Evolutionary conservation across 306 rosid species (phyloP).

Genomic region (Pterocarpus macrocarpus): DNA sequence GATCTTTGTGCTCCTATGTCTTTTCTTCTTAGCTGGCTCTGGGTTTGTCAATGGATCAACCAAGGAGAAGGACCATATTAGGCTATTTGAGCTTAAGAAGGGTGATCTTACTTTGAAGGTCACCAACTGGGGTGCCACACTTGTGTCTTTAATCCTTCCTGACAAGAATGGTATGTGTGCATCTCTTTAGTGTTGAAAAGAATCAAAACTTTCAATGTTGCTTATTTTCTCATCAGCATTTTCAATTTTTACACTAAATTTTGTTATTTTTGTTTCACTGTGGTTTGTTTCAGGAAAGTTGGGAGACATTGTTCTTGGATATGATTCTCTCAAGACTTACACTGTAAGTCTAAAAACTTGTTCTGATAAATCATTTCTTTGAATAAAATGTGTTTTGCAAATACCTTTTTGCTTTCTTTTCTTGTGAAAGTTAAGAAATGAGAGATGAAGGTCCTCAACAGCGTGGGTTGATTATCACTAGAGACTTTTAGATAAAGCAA

Average conservation of each 20-base stretch:
- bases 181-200: neutral
- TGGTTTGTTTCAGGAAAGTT: slow-evolving; percentile 62
- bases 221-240: neutral
- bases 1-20: slow-evolving; percentile 29
- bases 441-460: neutral
- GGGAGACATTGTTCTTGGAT: slow-evolving; percentile 83
- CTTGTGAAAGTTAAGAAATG: neutral
- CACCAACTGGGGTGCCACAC: slow-evolving; percentile 56
- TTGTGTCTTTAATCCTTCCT: slow-evolving; percentile 52
- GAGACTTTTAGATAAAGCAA: too few relatives aligned
- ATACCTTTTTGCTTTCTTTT: neutral
- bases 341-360: slow-evolving; percentile 44
- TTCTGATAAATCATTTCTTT: neutral
- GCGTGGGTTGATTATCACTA: too few relatives aligned
- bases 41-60: slow-evolving; percentile 39
- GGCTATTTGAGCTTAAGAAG: slow-evolving; percentile 51
- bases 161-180: slow-evolving; percentile 47
- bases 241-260: neutral
- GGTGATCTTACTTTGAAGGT: slow-evolving; percentile 51
- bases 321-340: slow-evolving; percentile 65
- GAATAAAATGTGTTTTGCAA: too few relatives aligned
- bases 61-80: slow-evolving; percentile 35
- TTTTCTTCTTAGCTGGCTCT: slow-evolving; percentile 32
- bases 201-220: neutral
- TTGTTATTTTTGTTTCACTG: neutral